Evolutionary conservation across 2,329 filamentous ascomycete species (phyloP).

Genomic region (Neofusicoccum kwambonambiense): DNA sequence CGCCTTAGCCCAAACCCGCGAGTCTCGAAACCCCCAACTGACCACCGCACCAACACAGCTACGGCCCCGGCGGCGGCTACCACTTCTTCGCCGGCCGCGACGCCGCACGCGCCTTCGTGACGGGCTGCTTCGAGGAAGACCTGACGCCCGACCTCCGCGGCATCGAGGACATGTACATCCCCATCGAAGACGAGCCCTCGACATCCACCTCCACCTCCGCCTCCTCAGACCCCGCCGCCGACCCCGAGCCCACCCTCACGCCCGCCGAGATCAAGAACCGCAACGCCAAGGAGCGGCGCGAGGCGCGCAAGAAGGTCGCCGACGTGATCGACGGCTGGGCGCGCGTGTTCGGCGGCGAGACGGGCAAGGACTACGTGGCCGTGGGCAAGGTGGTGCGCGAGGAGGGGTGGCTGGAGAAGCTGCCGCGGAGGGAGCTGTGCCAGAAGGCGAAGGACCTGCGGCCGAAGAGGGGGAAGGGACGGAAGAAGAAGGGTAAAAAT

Average conservation of each 20-base stretch:
- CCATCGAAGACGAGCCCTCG: conserved; percentile 56
- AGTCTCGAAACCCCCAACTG: background rate
- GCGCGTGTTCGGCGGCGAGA: conserved; percentile 67
- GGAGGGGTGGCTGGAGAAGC: conserved; percentile 59
- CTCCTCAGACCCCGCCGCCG: background rate
- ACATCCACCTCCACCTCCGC: background rate
- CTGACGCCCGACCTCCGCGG: conserved; percentile 80
- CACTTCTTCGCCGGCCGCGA: conserved; percentile 83
- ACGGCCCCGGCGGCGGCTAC: conserved; percentile 77
- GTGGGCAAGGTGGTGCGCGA: conserved; percentile 71
- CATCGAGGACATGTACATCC: conserved; percentile 79
- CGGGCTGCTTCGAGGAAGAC: conserved; percentile 88
- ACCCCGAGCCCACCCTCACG: conserved; percentile 17
- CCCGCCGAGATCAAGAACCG: conserved; percentile 46
- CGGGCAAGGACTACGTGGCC: conserved; percentile 75
- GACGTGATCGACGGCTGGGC: conserved; percentile 77
- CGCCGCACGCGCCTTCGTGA: conserved; percentile 84
- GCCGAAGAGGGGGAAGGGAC: conserved; percentile 50
- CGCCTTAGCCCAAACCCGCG: too few relatives aligned
- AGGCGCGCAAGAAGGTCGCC: conserved; percentile 64
- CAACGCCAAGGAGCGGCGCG: conserved; percentile 62
- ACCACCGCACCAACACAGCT: conserved; percentile 23
- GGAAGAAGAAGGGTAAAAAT: conserved; percentile 30
- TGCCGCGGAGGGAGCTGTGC: conserved; percentile 66
- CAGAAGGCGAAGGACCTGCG: conserved; percentile 65